phyloP scores from a whole-genome alignment of 352 stramenopile species.

The Phytophthora idaei region DNA sequence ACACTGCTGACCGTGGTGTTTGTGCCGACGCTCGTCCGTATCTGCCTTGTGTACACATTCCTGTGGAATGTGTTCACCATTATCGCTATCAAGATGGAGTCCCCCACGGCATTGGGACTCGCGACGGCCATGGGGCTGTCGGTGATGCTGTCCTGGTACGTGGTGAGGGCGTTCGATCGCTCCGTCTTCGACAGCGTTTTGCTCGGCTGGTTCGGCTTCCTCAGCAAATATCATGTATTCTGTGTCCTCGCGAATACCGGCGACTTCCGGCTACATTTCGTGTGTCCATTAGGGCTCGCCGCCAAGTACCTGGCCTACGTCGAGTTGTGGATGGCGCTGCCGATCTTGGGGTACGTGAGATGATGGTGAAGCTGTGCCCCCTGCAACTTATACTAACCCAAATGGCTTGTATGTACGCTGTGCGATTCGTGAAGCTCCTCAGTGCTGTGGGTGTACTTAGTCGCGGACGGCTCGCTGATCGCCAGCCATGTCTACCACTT shows the following conservation, averaged over 20 bases:
- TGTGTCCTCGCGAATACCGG: slow-evolving; percentile 22
- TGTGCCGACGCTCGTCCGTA: slow-evolving; percentile 28
- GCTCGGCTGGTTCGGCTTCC: slow-evolving; percentile 40
- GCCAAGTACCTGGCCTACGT: slow-evolving; percentile 33
- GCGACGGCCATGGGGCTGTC: slow-evolving; percentile 35
- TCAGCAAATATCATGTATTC: slow-evolving; percentile 39
- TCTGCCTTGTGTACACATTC: slow-evolving; percentile 35
- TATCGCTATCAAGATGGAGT: slow-evolving; percentile 32
- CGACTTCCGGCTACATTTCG: slow-evolving; percentile 36
- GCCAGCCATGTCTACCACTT: slow-evolving; percentile 48
- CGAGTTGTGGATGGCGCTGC: slow-evolving; percentile 42
- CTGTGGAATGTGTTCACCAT: slow-evolving; percentile 32
- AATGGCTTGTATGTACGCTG: background rate
- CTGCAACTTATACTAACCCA: background rate
- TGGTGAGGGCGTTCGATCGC: slow-evolving; percentile 34
- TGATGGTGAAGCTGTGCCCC: background rate
- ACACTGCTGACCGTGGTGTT: slow-evolving; percentile 25
- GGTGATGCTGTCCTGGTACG: slow-evolving; percentile 46
- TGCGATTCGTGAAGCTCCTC: slow-evolving; percentile 24
- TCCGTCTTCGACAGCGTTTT: slow-evolving; percentile 41
- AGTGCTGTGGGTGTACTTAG: slow-evolving; percentile 38
- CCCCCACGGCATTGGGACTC: slow-evolving; percentile 30
- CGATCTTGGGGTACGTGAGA: slow-evolving; percentile 31
- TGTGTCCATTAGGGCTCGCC: slow-evolving; percentile 27
- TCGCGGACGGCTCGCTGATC: slow-evolving; percentile 32